phyloP scores from a whole-genome alignment of 768 basidiomycete genomes.

The Hebeloma cylindrosporum region DNA sequence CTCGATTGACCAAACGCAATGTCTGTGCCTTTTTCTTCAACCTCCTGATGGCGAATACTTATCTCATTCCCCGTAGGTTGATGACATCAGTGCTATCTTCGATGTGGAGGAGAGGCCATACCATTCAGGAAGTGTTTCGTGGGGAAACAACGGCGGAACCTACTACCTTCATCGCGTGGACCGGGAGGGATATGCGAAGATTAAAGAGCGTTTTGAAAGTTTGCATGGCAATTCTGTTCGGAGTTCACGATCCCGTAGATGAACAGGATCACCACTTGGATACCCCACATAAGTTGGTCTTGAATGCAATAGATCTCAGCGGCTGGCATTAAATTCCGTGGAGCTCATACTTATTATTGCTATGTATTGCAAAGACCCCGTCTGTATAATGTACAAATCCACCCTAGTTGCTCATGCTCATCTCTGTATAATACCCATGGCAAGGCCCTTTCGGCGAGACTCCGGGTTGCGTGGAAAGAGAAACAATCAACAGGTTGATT shows the following conservation, averaged over 20 bases:
- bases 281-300: no score
- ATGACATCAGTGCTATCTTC: constrained; percentile 82
- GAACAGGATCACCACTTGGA: constrained; percentile 9
- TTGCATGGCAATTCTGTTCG: constrained; percentile 33
- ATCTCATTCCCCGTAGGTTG: constrained; percentile 43
- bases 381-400: constrained; percentile 10
- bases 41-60: constrained; percentile 3
- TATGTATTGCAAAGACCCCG: constrained; percentile 8
- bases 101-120: constrained; percentile 69
- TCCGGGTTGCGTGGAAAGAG: no score
- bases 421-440: no score
- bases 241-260: constrained; percentile 32
- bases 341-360: constrained; percentile 8
- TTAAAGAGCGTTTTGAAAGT: constrained; percentile 56
- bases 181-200: constrained; percentile 64
- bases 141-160: constrained; percentile 68
- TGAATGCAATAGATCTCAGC: no score
- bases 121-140: constrained; percentile 75
- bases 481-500: no score
- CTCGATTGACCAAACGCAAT: constrained; percentile 82
- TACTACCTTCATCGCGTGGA: constrained; percentile 81
- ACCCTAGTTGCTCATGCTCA: no score
- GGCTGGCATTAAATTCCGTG: no score
- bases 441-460: no score
- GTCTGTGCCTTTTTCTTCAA: constrained; percentile 42